Base-by-base conservation (phyloP, 202 grass and related monocot genomes). In the Musa balbisiana region DNA sequence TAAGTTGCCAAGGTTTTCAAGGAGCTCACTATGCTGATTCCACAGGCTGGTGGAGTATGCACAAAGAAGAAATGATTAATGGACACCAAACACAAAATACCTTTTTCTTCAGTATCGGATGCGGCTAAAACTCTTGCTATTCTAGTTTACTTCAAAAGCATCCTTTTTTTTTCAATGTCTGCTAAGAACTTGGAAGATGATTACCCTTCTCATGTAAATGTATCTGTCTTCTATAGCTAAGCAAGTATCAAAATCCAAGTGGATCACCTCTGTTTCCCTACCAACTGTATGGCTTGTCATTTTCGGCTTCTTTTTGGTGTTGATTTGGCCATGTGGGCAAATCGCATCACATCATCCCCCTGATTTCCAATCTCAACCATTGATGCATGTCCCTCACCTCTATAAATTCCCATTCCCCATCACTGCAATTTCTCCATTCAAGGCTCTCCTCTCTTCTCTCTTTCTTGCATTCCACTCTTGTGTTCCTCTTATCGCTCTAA, bases 161-260 rank as follows among this genome's bases (percentile, higher is more conserved):
- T 43, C 33, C 33, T 8, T 43, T 43, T 43, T 43, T 43, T 43
- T 43, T 43, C 33, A 6, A 6, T 43, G 33, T 43, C 33, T 43
- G 33, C 4, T 6, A 6, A 43, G 4, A 43, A 43, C 33, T 6
- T 43, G 33, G 33, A 43, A 43, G 33, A 43, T 43, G 4, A 43
- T 43, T 43, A 6, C 33, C 4, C 3, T 43, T 43, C 33, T 43
- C 33, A 6, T 6, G 4, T 43, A 43, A 43, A 43, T 43, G 33
- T 43, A 43, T 8, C 33, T 25, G 33, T 43, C 33, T 43, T 43
- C 5, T 6, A 6, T 43, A 43, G 33, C 33, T 43, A 43, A 43
- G 29, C 27, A 70, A 51, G 49, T 51, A 70, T 70, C 33, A 24
- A 70, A 70, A 70, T 70, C 67, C 49, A 51, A 70, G 10, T 51